These are phyloP conservation scores for Apodospora peruviana DNA, from an alignment of 495 filamentous ascomycete genomes.

Conservation along the genomic window DNA sequence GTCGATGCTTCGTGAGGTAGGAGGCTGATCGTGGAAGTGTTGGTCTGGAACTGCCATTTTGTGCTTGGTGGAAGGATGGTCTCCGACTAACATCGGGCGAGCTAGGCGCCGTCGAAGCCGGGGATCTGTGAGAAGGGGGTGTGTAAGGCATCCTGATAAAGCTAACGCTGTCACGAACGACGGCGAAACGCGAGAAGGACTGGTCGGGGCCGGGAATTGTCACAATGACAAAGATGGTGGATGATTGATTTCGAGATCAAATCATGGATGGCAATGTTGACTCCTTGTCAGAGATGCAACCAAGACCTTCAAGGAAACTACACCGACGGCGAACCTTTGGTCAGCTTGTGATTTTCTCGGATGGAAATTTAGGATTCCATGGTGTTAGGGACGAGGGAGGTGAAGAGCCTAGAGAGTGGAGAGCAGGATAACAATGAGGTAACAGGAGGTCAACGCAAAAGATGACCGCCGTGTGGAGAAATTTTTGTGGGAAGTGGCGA, in stretches of 20 bases:
- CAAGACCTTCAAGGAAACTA: slow-evolving; percentile 2
- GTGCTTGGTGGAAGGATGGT: slow-evolving; percentile 45
- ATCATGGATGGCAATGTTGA: slow-evolving; percentile 17
- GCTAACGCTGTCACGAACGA: background rate
- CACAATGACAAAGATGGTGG: slow-evolving; percentile 4
- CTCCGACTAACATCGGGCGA: slow-evolving; percentile 57
- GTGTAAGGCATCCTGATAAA: slow-evolving; percentile 94
- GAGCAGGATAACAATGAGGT: background rate
- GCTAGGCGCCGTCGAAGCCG: slow-evolving; percentile 60
- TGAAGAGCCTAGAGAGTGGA: background rate
- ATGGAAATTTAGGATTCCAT: background rate
- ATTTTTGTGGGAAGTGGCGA: background rate
- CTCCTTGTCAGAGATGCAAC: slow-evolving; percentile 1
- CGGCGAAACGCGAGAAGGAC: background rate
- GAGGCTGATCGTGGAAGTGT: slow-evolving; percentile 67
- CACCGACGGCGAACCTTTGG: background rate
- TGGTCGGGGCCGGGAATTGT: slow-evolving; percentile 1
- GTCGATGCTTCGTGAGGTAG: slow-evolving; percentile 58
- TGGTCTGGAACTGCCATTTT: slow-evolving; percentile 40
- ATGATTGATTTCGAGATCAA: slow-evolving; percentile 3
- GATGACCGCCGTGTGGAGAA: slow-evolving; percentile 1
- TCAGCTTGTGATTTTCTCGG: slow-evolving; percentile 8
- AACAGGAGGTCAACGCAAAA: background rate
- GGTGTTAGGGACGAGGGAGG: background rate
- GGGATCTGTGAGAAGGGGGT: slow-evolving; percentile 76